These are phyloP conservation scores for Magnolia kwangsiensis DNA, from an alignment of 164 flowering plant genomes.

Conservation along the genomic window DNA sequence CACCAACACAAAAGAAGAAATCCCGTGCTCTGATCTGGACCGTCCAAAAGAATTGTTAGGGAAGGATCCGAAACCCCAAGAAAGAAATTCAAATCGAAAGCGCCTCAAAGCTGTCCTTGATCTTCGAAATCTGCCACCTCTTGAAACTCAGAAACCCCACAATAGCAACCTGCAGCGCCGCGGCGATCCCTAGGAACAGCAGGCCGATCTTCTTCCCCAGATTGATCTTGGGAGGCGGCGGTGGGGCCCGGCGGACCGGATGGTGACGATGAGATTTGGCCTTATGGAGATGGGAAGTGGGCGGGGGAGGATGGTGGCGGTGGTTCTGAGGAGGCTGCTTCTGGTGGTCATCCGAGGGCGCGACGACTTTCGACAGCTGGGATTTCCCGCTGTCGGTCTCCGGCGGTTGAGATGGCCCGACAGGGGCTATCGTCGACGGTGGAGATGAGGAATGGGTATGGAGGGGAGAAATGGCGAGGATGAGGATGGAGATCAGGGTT, in stretches of 20 bases:
- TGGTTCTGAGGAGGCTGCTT: too few species aligned
- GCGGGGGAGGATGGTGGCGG: too few species aligned
- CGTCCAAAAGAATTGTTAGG: not conserved
- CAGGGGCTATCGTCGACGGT: not conserved
- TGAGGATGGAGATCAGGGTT: not conserved
- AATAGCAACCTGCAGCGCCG: slow-evolving; percentile 22
- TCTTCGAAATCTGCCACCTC: slow-evolving; percentile 23
- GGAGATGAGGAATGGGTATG: not conserved
- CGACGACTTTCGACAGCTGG: not conserved
- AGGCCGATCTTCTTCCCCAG: slow-evolving; percentile 29
- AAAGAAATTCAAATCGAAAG: not conserved
- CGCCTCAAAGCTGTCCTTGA: not conserved
- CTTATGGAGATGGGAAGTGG: not conserved
- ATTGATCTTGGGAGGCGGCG: slow-evolving; percentile 2
- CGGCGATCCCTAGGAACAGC: slow-evolving; percentile 24
- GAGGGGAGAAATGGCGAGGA: not conserved
- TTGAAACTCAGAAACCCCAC: slow-evolving; percentile 22
- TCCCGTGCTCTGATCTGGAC: too few species aligned
- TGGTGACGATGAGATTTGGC: not conserved
- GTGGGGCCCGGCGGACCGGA: not conserved
- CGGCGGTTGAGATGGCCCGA: not conserved
- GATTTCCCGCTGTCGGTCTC: not conserved
- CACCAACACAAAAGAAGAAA: too few species aligned
- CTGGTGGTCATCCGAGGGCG: too few species aligned
- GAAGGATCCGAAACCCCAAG: not conserved